Evolutionary conservation across 1,139 yeast genomes (phyloP).

Genomic region (Lodderomyces elongisporus): DNA sequence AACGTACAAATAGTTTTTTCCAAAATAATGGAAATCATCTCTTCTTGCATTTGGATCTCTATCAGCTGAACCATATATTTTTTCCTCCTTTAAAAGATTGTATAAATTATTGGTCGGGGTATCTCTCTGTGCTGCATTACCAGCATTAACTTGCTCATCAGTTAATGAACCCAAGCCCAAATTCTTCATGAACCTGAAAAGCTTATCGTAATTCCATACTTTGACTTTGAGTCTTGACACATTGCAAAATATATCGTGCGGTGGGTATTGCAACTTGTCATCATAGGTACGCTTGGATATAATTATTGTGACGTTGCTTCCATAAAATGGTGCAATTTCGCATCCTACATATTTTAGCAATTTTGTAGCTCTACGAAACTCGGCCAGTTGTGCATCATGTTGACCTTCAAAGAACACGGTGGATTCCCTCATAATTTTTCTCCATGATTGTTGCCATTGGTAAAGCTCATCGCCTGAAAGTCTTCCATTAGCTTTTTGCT

Average conservation of each 20-base stretch:
- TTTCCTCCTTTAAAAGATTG: conserved; percentile 75
- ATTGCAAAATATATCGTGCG: conserved; percentile 62
- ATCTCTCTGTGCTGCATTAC: background rate
- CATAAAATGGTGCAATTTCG: conserved; percentile 68
- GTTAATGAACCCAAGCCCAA: conserved; percentile 44
- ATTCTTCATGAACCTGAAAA: conserved; percentile 70
- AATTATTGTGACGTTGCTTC: conserved; percentile 74
- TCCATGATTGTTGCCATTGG: conserved; percentile 83
- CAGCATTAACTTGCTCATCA: conserved; percentile 11
- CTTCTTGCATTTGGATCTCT: conserved; percentile 81
- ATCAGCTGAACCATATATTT: conserved; percentile 80
- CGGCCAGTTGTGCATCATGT: conserved; percentile 39
- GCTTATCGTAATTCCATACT: conserved; percentile 87
- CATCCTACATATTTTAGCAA: conserved; percentile 60
- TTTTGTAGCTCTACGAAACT: conserved; percentile 50
- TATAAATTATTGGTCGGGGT: conserved; percentile 40
- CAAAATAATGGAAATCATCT: conserved; percentile 81
- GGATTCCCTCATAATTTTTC: conserved; percentile 66
- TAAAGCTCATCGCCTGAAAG: conserved; percentile 49
- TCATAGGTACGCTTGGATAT: conserved; percentile 52
- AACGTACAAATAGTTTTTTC: conserved; percentile 59
- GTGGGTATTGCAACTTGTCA: conserved; percentile 23
- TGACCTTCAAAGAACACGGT: conserved; percentile 78
- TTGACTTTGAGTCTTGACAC: conserved; percentile 62
- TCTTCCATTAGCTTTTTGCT: conserved; percentile 16